phyloP scores from a whole-genome alignment of 306 rosid genomes.

The Trifolium fragiferum region DNA sequence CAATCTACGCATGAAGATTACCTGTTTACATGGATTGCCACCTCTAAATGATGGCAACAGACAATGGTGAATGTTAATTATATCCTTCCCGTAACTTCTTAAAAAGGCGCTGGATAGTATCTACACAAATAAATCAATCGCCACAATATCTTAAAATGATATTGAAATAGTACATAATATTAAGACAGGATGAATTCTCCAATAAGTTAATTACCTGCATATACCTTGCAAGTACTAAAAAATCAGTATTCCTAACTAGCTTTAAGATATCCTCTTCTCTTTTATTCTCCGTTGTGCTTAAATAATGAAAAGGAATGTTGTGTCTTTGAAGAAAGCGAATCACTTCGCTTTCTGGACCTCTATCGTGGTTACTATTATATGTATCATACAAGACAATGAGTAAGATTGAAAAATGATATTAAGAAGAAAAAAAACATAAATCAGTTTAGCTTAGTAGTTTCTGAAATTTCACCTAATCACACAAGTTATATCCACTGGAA shows the following conservation, averaged over 20 bases:
- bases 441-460: constrained; percentile 16
- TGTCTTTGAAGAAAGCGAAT: constrained; percentile 82
- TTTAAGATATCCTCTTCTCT: constrained; percentile 82
- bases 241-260: constrained; percentile 85
- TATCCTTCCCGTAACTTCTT: constrained; percentile 76
- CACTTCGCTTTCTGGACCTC: constrained; percentile 89
- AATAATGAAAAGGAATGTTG: constrained; percentile 75
- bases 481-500: constrained; percentile 84
- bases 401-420: neutral
- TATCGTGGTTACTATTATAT: constrained; percentile 72
- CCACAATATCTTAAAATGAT: neutral
- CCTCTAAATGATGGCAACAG: constrained; percentile 95
- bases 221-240: constrained; percentile 94
- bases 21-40: constrained; percentile 86
- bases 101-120: constrained; percentile 75
- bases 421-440: neutral
- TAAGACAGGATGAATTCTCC: constrained; percentile 23
- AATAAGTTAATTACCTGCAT: constrained; percentile 72
- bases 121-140: constrained; percentile 52
- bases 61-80: constrained; percentile 96
- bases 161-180: constrained; percentile 6
- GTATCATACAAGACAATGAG: constrained; percentile 22
- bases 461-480: constrained; percentile 72
- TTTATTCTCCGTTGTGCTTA: constrained; percentile 62
- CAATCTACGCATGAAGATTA: neutral